These are phyloP conservation scores for Akanthomyces muscarius DNA, from an alignment of 2,329 filamentous ascomycete species.

Conservation along the genomic window DNA sequence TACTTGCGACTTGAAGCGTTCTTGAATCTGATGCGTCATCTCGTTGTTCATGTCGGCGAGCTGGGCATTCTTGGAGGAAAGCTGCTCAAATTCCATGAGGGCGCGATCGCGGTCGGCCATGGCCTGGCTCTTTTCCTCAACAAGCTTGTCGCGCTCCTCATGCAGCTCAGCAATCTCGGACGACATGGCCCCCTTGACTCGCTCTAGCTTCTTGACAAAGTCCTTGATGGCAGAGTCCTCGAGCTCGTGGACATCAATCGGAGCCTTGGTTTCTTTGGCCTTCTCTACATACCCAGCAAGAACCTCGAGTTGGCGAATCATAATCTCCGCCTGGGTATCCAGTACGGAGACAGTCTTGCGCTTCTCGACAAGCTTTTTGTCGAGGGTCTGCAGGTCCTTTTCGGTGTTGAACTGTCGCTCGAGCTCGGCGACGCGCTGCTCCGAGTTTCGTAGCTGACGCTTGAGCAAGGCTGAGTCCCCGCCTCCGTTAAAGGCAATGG, in stretches of 20 bases:
- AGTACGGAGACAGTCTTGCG: conserved; percentile 91
- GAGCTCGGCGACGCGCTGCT: conserved; percentile 81
- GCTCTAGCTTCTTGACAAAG: conserved; percentile 71
- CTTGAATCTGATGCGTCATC: conserved; percentile 89
- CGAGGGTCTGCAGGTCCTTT: conserved; percentile 68
- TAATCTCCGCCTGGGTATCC: conserved; percentile 92
- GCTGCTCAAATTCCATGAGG: conserved; percentile 89
- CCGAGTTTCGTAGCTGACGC: conserved; percentile 73
- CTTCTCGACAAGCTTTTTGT: conserved; percentile 86
- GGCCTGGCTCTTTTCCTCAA: conserved; percentile 80
- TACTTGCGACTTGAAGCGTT: conserved; percentile 75
- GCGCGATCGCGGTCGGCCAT: conserved; percentile 87
- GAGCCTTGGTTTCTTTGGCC: conserved; percentile 76
- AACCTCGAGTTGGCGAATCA: conserved; percentile 86
- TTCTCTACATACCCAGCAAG: conserved; percentile 83
- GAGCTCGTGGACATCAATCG: conserved; percentile 74
- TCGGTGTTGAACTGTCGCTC: conserved; percentile 69
- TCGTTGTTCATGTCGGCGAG: conserved; percentile 94
- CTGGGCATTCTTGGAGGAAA: conserved; percentile 92
- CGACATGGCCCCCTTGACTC: conserved; percentile 57
- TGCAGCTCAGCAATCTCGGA: conserved; percentile 57
- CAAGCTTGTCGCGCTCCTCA: conserved; percentile 71
- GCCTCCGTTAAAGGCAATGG: conserved; percentile 58
- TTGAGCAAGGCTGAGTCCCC: conserved; percentile 67
- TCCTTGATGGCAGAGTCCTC: conserved; percentile 91